A percentile compares a stretch with the other conserved stretches of the same genome.
These are phyloP conservation scores for Stemphylium lycopersici DNA, from an alignment of 2,329 filamentous ascomycete genomes.

Conservation along the genomic window DNA sequence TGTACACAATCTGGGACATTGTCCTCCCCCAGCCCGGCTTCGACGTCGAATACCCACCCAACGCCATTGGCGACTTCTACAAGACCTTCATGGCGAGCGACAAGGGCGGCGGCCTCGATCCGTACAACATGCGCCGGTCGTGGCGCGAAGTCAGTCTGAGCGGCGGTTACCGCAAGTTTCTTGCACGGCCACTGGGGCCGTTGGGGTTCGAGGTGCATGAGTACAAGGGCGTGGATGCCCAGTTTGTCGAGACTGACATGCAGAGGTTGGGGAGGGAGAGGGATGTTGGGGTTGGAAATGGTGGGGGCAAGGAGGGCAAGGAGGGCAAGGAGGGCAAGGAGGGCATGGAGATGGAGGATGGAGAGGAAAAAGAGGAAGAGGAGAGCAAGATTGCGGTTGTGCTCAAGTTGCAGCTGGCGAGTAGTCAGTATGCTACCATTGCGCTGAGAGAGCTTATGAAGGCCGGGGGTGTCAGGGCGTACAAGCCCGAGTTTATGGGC, in stretches of 20 bases:
- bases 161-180: conserved; percentile 84
- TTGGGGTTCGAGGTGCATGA: conserved; percentile 71
- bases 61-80: conserved; percentile 85
- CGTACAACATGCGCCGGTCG: conserved; percentile 81
- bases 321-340: conserved; percentile 35
- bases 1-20: conserved; percentile 82
- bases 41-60: conserved; percentile 84
- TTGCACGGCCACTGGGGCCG: conserved; percentile 70
- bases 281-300: conserved; percentile 35
- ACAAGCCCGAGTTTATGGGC: conserved; percentile 66
- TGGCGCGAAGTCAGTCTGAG: conserved; percentile 89
- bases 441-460: conserved; percentile 80
- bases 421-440: conserved; percentile 85
- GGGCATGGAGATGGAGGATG: conserved; percentile 31
- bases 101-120: conserved; percentile 78
- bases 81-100: conserved; percentile 81
- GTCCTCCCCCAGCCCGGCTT: conserved; percentile 93
- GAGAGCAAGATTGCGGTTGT: conserved; percentile 68
- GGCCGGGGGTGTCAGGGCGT: conserved; percentile 64
- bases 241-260: conserved; percentile 87
- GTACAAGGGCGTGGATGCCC: conserved; percentile 75
- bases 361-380: conserved; percentile 27
- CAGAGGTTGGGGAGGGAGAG: conserved; percentile 64
- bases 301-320: conserved; percentile 57
- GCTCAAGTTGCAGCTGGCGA: conserved; percentile 76